These are phyloP conservation scores for Rhizopogon rudus DNA, from an alignment of 768 basidiomycete genomes.

Conservation along the genomic window DNA sequence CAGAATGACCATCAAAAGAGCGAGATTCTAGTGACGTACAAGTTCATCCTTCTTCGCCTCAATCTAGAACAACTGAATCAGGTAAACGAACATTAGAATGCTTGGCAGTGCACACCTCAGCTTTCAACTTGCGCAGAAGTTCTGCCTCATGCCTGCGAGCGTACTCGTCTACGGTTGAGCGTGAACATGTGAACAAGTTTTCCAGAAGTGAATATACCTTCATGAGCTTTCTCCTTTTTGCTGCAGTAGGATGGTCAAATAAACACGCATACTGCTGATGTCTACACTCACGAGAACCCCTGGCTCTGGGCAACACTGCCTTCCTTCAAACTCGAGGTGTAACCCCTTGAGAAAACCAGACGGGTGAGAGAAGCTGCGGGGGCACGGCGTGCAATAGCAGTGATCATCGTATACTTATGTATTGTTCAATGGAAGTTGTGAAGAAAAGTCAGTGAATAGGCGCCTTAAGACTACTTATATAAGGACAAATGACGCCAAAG, in stretches of 20 bases:
- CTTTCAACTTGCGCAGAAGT: conserved; percentile 54
- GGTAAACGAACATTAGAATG: neutral
- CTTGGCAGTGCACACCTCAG: conserved; percentile 35
- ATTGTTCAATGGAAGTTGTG: neutral
- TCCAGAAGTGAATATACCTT: conserved; percentile 35
- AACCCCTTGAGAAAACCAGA: conserved; percentile 25
- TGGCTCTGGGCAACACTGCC: conserved; percentile 58
- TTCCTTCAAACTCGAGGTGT: conserved; percentile 39
- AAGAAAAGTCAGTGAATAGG: neutral
- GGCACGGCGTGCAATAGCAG: conserved; percentile 32
- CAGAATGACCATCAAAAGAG: neutral
- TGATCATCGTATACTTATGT: conserved; percentile 15
- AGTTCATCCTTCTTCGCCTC: conserved; percentile 27
- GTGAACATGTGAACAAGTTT: neutral
- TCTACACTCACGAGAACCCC: conserved; percentile 50
- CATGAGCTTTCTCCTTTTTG: conserved; percentile 71
- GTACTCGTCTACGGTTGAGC: conserved; percentile 49
- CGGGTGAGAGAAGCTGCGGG: conserved; percentile 32
- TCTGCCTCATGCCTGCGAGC: conserved; percentile 52
- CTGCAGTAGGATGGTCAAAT: conserved; percentile 33
- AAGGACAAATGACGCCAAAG: neutral
- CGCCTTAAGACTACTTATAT: no score
- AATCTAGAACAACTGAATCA: conserved; percentile 14
- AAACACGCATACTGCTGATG: neutral
- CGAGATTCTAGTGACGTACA: conserved; percentile 15